phyloP scores from a whole-genome alignment of 2,329 filamentous ascomycete genomes.

The Fusarium nisikadoi region DNA sequence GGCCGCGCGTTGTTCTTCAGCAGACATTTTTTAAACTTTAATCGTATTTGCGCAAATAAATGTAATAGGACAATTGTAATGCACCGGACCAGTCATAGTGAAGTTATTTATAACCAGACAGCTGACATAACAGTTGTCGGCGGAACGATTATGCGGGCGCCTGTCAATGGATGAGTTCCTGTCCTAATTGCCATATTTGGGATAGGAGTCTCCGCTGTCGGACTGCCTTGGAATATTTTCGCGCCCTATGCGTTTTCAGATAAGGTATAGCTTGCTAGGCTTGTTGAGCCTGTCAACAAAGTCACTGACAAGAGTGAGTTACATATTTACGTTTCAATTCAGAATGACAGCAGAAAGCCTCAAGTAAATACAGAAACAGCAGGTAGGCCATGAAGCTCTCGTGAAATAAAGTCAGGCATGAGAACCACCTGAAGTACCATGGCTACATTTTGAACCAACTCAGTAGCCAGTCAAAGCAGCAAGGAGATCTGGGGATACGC shows the following conservation, averaged over 20 bases:
- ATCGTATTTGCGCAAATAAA: not conserved
- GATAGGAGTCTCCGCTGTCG: not conserved
- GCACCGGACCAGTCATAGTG: not conserved
- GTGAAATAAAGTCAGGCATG: too few species aligned
- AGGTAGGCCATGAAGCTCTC: too few species aligned
- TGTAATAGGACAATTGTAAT: not conserved
- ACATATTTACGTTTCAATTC: too few species aligned
- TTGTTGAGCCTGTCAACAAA: too few species aligned
- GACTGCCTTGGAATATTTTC: not conserved
- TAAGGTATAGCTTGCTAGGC: not conserved
- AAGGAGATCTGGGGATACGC: too few species aligned
- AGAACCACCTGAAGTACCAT: too few species aligned
- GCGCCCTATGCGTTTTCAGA: not conserved
- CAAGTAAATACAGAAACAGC: too few species aligned
- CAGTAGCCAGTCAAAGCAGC: too few species aligned
- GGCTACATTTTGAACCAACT: too few species aligned
- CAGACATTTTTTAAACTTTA: not conserved
- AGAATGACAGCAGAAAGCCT: too few species aligned
- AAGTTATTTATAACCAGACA: not conserved
- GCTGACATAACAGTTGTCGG: not conserved
- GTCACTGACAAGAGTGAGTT: too few species aligned
- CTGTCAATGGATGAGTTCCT: not conserved
- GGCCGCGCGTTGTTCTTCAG: not conserved
- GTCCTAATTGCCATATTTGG: not conserved
- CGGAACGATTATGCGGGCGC: not conserved